These are phyloP conservation scores for Cladosporium sp. DNA, from an alignment of 2,329 filamentous ascomycete genomes.

Conservation along the genomic window DNA sequence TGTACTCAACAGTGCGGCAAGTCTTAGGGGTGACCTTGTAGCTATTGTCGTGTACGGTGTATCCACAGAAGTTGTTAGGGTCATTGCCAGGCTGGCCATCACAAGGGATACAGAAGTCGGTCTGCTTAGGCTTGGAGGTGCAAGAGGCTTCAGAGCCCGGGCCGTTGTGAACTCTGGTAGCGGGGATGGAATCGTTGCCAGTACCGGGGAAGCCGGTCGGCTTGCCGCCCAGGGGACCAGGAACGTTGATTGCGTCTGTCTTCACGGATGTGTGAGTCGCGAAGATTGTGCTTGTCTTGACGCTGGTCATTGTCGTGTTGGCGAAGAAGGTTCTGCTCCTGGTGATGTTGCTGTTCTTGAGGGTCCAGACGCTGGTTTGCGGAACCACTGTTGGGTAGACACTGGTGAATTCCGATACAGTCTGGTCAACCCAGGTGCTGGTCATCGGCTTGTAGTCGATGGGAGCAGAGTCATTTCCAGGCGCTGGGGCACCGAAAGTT, in stretches of 20 bases:
- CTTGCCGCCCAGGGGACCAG: slow-evolving; percentile 1
- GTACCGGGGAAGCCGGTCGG: background rate
- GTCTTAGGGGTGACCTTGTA: slow-evolving; percentile 37
- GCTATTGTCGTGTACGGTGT: slow-evolving; percentile 32
- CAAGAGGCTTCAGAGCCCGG: background rate
- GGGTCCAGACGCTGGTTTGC: background rate
- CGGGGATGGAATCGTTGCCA: background rate
- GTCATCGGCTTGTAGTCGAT: background rate
- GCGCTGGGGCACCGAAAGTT: background rate
- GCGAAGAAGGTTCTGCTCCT: slow-evolving; percentile 2
- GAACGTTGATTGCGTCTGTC: background rate
- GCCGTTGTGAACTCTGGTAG: background rate
- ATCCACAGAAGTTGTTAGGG: slow-evolving; percentile 31
- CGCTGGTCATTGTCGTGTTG: slow-evolving; percentile 8
- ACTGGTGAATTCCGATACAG: slow-evolving; percentile 6
- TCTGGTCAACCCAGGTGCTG: slow-evolving; percentile 1
- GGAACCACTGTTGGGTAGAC: slow-evolving; percentile 4
- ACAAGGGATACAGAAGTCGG: slow-evolving; percentile 24
- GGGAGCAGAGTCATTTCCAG: background rate
- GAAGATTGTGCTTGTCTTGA: background rate
- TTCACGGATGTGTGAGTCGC: background rate
- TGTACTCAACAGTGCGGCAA: slow-evolving; percentile 39
- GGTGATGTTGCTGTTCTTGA: slow-evolving; percentile 12
- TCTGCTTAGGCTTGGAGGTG: slow-evolving; percentile 3
- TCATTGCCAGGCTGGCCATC: slow-evolving; percentile 27